Conservation (phyloP, 2,329 filamentous ascomycete genomes). For the Aureobasidium sp. region DNA sequence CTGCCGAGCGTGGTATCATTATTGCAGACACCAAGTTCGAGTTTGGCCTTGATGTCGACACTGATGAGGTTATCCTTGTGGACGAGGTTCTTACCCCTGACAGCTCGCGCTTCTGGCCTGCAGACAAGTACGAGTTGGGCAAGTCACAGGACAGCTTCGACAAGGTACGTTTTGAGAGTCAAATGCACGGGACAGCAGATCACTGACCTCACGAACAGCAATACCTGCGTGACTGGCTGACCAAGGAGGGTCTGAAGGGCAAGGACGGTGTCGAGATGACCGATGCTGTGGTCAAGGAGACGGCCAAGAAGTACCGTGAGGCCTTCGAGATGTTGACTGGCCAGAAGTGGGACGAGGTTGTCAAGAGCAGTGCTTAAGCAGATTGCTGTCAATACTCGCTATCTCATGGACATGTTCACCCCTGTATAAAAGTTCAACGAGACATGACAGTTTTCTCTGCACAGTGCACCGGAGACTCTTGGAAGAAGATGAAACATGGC, state of each 20-base stretch:
- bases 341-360: conserved; percentile 32
- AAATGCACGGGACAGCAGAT: neutral
- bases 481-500: neutral
- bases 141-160: conserved; percentile 75
- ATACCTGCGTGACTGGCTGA: conserved; percentile 71
- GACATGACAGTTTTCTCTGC: conserved; percentile 4
- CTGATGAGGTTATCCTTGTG: conserved; percentile 61
- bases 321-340: conserved; percentile 64
- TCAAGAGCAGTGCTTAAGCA: conserved; percentile 10
- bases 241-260: conserved; percentile 61
- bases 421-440: neutral
- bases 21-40: conserved; percentile 73
- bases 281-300: conserved; percentile 59
- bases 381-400: too few species aligned
- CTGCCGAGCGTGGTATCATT: conserved; percentile 58
- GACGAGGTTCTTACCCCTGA: conserved; percentile 79
- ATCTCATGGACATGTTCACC: neutral
- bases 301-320: conserved; percentile 64
- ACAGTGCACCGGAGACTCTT: neutral
- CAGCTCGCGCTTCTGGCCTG: conserved; percentile 75
- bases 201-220: conserved; percentile 21
- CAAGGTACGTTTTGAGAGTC: conserved; percentile 41
- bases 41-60: conserved; percentile 55
- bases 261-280: conserved; percentile 65
- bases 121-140: conserved; percentile 62